A percentile compares a stretch with the other conserved stretches of the same genome.
Evolutionary conservation across 192 early-diverging fungal species (phyloP).

Genomic region (Oehlia diaphana): DNA sequence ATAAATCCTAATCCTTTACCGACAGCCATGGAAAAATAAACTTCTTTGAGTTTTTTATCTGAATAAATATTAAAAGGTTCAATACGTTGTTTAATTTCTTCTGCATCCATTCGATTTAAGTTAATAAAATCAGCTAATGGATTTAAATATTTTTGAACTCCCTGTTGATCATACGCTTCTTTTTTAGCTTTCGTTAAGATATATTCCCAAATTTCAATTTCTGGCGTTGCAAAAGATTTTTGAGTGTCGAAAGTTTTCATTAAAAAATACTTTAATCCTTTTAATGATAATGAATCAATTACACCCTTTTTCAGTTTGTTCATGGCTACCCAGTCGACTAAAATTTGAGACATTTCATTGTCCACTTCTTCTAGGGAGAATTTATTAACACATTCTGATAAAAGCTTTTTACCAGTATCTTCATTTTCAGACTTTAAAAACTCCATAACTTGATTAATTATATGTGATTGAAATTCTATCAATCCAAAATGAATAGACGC

Average conservation of each 20-base stretch:
- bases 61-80: constrained; percentile 5
- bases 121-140: background rate
- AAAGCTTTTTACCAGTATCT: background rate
- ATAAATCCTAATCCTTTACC: background rate
- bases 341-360: background rate
- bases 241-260: background rate
- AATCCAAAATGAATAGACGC: background rate
- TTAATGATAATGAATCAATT: background rate
- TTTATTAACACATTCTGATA: background rate
- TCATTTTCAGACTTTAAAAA: background rate
- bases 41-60: background rate
- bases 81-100: background rate
- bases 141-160: background rate
- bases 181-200: background rate
- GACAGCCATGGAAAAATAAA: background rate
- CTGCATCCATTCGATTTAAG: background rate
- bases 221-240: background rate
- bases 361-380: too few relatives aligned
- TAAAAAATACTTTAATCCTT: background rate
- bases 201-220: background rate
- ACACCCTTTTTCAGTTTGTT: background rate
- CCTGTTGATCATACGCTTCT: background rate
- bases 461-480: background rate
- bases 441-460: background rate
- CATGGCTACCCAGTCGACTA: background rate